A percentile compares a stretch with the other conserved stretches of the same genome.
Evolutionary conservation across 1,139 yeast genomes (phyloP).

Genomic region (Yarrowia galli): DNA sequence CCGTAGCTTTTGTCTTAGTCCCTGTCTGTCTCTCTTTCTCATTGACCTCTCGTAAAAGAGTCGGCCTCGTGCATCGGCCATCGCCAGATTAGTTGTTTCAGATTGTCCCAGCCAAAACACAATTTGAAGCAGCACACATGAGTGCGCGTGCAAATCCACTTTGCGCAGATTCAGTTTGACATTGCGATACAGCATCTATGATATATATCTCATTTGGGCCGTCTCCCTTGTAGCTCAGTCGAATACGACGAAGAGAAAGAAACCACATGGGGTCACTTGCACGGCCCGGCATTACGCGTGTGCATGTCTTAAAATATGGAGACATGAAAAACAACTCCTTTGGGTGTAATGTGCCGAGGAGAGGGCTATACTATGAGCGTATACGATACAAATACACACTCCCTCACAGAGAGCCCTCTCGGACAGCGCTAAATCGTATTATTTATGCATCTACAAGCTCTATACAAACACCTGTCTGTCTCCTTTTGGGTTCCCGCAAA

Average conservation of each 20-base stretch:
- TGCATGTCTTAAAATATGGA: constrained; percentile 14
- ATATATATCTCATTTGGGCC: background rate
- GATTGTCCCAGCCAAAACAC: constrained; percentile 14
- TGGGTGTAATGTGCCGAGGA: background rate
- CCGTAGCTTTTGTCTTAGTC: too few relatives aligned
- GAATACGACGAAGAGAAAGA: constrained; percentile 2
- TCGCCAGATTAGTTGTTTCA: constrained; percentile 21
- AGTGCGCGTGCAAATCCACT: background rate
- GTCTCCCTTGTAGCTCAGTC: background rate
- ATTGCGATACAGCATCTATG: background rate
- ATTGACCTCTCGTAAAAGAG: too few relatives aligned
- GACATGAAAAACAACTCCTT: background rate
- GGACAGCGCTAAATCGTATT: background rate
- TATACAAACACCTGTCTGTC: background rate
- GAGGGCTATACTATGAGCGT: too few relatives aligned
- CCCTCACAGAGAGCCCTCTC: background rate
- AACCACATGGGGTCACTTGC: background rate
- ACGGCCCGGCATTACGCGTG: constrained; percentile 3
- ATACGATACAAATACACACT: too few relatives aligned
- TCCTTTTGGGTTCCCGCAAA: background rate
- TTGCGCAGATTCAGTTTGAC: background rate
- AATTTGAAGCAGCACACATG: background rate
- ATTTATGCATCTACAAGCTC: constrained; percentile 13
- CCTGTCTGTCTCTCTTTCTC: constrained; percentile 2
- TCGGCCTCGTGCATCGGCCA: background rate